Conservation (phyloP, 306 rosid species). For the Lathyrus aphaca region DNA sequence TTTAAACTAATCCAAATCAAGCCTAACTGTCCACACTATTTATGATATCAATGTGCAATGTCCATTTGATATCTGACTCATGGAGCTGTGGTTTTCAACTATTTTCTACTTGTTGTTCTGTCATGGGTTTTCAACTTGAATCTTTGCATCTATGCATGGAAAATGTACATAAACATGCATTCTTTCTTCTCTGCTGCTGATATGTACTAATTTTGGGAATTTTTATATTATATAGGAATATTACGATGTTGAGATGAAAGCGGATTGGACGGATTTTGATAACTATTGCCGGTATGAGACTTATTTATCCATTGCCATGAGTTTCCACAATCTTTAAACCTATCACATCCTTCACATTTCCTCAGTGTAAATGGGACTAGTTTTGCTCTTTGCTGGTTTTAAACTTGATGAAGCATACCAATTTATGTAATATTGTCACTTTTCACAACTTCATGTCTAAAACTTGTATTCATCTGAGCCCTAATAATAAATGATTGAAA, state of each 20-base stretch:
- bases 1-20: background rate
- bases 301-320: conserved; percentile 18
- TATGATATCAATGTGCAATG: background rate
- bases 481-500: conserved; percentile 16
- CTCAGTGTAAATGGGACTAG: conserved; percentile 19
- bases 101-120: background rate
- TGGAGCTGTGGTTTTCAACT: background rate
- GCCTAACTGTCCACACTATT: background rate
- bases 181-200: background rate
- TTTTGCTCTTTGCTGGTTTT: conserved; percentile 18
- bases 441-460: background rate
- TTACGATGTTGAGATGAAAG: conserved; percentile 61
- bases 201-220: conserved; percentile 24
- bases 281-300: conserved; percentile 70
- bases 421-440: no score
- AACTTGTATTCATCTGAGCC: background rate
- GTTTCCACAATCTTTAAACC: conserved; percentile 25
- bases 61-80: background rate
- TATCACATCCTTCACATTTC: conserved; percentile 4
- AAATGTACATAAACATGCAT: background rate
- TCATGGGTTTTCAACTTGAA: conserved; percentile 1
- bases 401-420: conserved; percentile 3
- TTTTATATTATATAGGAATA: conserved; percentile 55
- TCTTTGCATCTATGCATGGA: background rate
- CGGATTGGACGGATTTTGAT: conserved; percentile 69